Evolutionary conservation across 345 rosid genomes (phyloP).

Genomic region (Cochlearia excelsa): DNA sequence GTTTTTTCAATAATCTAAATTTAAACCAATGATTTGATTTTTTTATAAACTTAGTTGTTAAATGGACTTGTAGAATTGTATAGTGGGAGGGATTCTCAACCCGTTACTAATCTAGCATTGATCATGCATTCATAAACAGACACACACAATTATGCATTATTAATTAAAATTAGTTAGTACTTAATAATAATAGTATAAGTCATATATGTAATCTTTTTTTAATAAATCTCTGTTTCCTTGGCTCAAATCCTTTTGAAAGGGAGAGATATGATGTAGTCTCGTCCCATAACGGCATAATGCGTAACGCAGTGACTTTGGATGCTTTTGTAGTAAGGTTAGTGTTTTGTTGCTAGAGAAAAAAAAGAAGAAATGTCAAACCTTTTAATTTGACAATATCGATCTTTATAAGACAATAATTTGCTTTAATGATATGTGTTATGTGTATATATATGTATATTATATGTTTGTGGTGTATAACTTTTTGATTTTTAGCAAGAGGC

Average conservation of each 20-base stretch:
- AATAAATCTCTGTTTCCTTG: neutral
- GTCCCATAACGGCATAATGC: constrained; percentile 16
- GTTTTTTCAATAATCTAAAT: no score
- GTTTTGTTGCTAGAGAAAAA: constrained; percentile 24
- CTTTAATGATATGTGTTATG: constrained; percentile 14
- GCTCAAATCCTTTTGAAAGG: constrained; percentile 4
- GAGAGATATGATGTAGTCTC: neutral
- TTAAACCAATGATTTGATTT: no score
- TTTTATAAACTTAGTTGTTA: no score
- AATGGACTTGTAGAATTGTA: no score
- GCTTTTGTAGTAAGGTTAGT: constrained; percentile 31
- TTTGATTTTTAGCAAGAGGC: constrained; percentile 28
- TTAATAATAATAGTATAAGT: neutral
- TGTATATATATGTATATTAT: neutral
- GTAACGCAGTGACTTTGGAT: constrained; percentile 31
- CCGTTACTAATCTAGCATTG: constrained; percentile 2
- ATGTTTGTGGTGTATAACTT: constrained; percentile 18
- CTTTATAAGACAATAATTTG: constrained; percentile 33
- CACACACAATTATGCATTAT: no score
- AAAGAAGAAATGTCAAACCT: constrained; percentile 41
- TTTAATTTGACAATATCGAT: constrained; percentile 34
- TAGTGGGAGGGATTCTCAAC: no score
- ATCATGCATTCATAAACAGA: constrained; percentile 5
- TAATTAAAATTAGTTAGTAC: no score
- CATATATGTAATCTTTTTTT: neutral